phyloP scores from a whole-genome alignment of 2,329 filamentous ascomycete species.

The Colletotrichum sp. region DNA sequence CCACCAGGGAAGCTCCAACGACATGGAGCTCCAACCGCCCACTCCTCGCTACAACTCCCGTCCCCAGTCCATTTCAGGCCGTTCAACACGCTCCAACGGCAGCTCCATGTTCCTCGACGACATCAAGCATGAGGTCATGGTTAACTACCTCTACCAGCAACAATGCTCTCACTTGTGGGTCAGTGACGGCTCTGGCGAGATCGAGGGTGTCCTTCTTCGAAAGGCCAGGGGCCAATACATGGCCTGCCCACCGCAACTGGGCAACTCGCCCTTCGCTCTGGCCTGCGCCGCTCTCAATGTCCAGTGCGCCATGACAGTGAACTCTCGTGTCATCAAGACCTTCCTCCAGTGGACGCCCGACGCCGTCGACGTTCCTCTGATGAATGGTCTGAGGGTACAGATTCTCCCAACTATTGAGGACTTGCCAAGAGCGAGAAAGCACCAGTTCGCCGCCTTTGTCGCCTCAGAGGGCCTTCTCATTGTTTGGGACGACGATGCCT shows the following conservation, averaged over 20 bases:
- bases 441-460: conserved; percentile 83
- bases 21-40: conserved; percentile 55
- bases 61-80: conserved; percentile 56
- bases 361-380: conserved; percentile 75
- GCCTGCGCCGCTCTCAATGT: conserved; percentile 75
- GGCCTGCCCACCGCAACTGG: conserved; percentile 71
- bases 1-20: conserved; percentile 34
- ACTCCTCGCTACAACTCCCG: conserved; percentile 54
- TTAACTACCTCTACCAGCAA: conserved; percentile 82
- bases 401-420: conserved; percentile 76
- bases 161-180: conserved; percentile 79
- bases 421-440: conserved; percentile 72
- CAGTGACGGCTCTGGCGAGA: conserved; percentile 68
- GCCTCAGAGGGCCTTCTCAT: conserved; percentile 73
- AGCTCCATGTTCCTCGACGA: conserved; percentile 69
- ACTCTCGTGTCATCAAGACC: conserved; percentile 79
- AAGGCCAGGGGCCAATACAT: conserved; percentile 73
- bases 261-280: conserved; percentile 65
- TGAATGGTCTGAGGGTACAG: conserved; percentile 79
- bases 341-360: conserved; percentile 77
- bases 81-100: conserved; percentile 48
- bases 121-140: conserved; percentile 83
- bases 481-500: conserved; percentile 83
- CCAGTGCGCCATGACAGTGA: conserved; percentile 82
- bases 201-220: conserved; percentile 75